Evolutionary conservation across 805 yeast genomes (phyloP).

Genomic region (Jamesozyma gamospora): DNA sequence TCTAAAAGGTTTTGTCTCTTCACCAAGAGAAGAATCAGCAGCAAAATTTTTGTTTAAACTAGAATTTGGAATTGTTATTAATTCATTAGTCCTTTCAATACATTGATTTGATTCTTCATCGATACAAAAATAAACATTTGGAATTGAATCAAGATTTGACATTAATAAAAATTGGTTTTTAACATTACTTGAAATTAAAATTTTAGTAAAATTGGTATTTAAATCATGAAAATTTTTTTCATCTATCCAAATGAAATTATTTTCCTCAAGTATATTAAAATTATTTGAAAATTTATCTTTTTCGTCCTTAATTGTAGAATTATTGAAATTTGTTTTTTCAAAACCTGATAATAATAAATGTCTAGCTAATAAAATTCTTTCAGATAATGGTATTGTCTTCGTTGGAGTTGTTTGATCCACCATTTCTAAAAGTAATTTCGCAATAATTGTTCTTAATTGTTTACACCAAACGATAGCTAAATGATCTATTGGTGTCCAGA

Average conservation of each 20-base stretch:
- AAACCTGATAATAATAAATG: slow-evolving; percentile 43
- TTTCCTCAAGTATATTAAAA: too few species aligned
- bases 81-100: slow-evolving; percentile 33
- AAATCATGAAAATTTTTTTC: not conserved
- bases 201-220: not conserved
- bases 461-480: slow-evolving; percentile 95
- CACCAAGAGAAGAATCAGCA: slow-evolving; percentile 50
- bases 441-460: slow-evolving; percentile 61
- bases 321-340: slow-evolving; percentile 29
- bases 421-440: slow-evolving; percentile 48
- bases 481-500: slow-evolving; percentile 93
- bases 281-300: slow-evolving; percentile 2
- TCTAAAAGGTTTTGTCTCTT: slow-evolving; percentile 38
- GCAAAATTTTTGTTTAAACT: slow-evolving; percentile 27
- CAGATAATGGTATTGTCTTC: slow-evolving; percentile 42
- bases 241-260: too few species aligned
- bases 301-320: not conserved
- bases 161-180: slow-evolving; percentile 9
- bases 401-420: slow-evolving; percentile 38
- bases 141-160: slow-evolving; percentile 9
- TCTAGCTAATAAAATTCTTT: slow-evolving; percentile 52
- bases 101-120: slow-evolving; percentile 30
- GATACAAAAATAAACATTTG: slow-evolving; percentile 9
- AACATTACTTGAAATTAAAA: slow-evolving; percentile 4
- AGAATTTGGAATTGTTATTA: slow-evolving; percentile 44